Percentiles rank a stretch among this genome's conserved stretches.
phyloP scores from a whole-genome alignment of 225 moss, liverwort and hornwort species.

The Thuidium tamariscinum region DNA sequence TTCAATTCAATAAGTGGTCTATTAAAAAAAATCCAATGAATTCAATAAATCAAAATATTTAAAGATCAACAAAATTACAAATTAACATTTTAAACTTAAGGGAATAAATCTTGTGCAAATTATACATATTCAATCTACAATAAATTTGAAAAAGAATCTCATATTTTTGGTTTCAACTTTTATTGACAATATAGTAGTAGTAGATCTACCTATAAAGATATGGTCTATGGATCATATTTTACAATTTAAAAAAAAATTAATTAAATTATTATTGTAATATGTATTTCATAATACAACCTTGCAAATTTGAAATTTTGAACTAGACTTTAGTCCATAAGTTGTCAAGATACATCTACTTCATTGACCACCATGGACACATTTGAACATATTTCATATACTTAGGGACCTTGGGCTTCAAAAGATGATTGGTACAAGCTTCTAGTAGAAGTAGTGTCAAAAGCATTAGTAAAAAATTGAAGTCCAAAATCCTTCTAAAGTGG shows the following conservation, averaged over 20 bases:
- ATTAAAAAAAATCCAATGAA: background rate
- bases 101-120: background rate
- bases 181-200: background rate
- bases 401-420: accelerated
- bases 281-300: background rate
- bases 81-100: background rate
- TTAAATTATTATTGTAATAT: background rate
- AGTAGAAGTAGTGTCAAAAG: background rate
- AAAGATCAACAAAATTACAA: background rate
- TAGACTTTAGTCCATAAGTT: background rate
- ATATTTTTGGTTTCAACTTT: background rate
- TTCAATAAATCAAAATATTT: background rate
- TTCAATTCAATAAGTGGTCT: background rate
- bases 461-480: background rate
- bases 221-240: background rate
- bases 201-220: accelerated
- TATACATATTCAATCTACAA: background rate
- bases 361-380: background rate
- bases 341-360: background rate
- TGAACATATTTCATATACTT: background rate
- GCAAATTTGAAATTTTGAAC: background rate
- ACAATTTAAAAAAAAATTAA: background rate
- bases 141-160: background rate
- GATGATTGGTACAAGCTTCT: background rate
- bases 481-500: background rate